Base-by-base conservation (phyloP, 495 filamentous ascomycete genomes). In the Penicillium longicatenatum region DNA sequence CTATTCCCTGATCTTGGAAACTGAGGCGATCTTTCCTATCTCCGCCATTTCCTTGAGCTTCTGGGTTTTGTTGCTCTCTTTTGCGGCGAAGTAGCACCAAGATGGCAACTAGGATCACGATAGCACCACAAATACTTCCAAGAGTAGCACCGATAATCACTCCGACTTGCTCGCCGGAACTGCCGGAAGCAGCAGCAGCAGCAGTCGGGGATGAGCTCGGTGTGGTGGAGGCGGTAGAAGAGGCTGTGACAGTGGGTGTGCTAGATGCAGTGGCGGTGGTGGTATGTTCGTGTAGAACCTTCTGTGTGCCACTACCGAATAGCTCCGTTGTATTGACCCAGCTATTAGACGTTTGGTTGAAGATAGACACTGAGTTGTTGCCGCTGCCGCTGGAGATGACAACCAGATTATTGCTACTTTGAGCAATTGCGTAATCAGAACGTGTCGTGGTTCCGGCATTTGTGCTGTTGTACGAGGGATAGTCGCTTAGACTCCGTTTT, bases 251-350 rank as follows among this genome's bases (percentile, higher is more conserved):
- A 11, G 74, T 65, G 14, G 69, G 62, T 33, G 75, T 61, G 19
- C 75, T 72, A 3, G 80, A 62, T 14, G 74, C 59, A 16, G 72
- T 55, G 7, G 74, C 56, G 16, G 78, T 66, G 12, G 78, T 70
- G 19, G 71, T 61, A n/a, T n/a, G n/a, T 14, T 76, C 69, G 30
- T 77, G 72, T 43, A 76, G 22, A 68, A 62, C 24, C 70, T 72
- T 55, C 30, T 78, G 70, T 21, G 63, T 49, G 26, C 79, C 66
- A 8, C 73, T 79, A 29, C 75, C 77, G 55, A 98, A 87, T 29
- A 89, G 70, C 21, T 81, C 71, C 2, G 83, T 87, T 0, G 91
- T 79, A 72, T 97, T 90, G 20, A 87, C 70, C 94, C 94, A 98
- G 59, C 78, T 72, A 66, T 98, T 96, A 50, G 82, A 72, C 22